A percentile compares a stretch with the other conserved stretches of the same genome.
Conservation (phyloP, 257 asterid genomes). For the Anisodus tanguticus region DNA sequence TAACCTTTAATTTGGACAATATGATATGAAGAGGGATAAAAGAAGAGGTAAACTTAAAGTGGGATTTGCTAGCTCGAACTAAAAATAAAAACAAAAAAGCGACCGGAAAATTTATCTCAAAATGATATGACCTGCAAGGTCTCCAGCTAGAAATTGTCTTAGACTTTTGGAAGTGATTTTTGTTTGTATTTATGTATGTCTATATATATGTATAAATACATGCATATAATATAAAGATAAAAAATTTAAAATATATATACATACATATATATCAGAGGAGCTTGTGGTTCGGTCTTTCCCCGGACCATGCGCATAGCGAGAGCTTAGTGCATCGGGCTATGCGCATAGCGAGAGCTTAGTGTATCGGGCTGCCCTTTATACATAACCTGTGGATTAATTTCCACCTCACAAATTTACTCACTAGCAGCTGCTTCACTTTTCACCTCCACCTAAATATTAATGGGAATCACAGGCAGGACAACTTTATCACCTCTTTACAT, state of each 20-base stretch:
- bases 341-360: too few species aligned
- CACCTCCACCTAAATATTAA: constrained; percentile 63
- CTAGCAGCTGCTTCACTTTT: constrained; percentile 40
- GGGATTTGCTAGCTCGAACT: background rate
- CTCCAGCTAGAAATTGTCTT: constrained; percentile 38
- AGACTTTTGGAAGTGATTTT: constrained; percentile 38
- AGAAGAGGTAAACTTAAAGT: background rate
- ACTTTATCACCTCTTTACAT: constrained; percentile 80
- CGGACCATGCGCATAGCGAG: too few species aligned
- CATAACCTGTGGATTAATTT: constrained; percentile 67
- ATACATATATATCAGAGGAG: constrained; percentile 54
- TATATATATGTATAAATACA: constrained; percentile 21
- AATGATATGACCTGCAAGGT: constrained; percentile 26
- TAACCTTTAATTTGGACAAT: constrained; percentile 21
- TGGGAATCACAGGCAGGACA: constrained; percentile 74
- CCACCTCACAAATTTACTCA: constrained; percentile 60
- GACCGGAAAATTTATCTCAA: constrained; percentile 26
- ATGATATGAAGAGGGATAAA: background rate
- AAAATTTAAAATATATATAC: background rate
- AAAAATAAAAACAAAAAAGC: background rate
- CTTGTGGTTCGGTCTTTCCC: too few species aligned
- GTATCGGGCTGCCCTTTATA: too few species aligned
- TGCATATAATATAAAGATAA: constrained; percentile 37
- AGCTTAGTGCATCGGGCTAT: too few species aligned
- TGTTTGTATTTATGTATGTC: background rate